Evolutionary conservation across 345 rosid species (phyloP).

Genomic region (Theobroma cacao): DNA sequence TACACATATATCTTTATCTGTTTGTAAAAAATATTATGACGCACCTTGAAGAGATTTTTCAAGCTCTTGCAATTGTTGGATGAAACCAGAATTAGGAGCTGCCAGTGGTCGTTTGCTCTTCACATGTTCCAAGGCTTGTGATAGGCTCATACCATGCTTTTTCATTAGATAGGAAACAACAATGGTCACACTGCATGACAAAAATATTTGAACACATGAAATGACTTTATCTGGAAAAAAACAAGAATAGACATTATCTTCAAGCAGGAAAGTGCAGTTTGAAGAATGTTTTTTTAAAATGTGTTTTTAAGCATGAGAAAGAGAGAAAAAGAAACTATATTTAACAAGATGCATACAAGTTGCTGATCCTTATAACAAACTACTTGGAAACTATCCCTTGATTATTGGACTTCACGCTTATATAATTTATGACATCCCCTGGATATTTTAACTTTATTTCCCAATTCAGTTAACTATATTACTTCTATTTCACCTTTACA

Average conservation of each 20-base stretch:
- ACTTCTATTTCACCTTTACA: neutral
- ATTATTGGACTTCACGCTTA: neutral
- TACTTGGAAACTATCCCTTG: neutral
- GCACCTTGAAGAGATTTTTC: conserved; percentile 52
- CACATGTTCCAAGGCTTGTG: conserved; percentile 38
- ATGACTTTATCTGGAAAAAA: neutral
- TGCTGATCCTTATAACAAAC: neutral
- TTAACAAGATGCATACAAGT: neutral
- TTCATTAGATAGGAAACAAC: conserved; percentile 42
- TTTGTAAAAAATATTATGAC: neutral
- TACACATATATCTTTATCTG: neutral
- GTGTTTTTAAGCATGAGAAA: neutral
- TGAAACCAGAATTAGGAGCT: conserved; percentile 58
- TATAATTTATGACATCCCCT: neutral
- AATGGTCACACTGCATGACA: conserved; percentile 34
- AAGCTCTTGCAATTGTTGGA: conserved; percentile 37
- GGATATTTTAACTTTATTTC: neutral
- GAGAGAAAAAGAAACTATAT: neutral
- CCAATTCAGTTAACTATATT: neutral
- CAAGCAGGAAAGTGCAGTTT: neutral
- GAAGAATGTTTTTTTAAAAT: neutral
- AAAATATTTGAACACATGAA: neutral
- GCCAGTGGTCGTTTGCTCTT: conserved; percentile 39
- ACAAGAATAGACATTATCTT: neutral
- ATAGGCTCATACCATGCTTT: conserved; percentile 33